Evolutionary conservation across 495 filamentous ascomycete species (phyloP).

Genomic region (Symbiotaphrina buchneri): DNA sequence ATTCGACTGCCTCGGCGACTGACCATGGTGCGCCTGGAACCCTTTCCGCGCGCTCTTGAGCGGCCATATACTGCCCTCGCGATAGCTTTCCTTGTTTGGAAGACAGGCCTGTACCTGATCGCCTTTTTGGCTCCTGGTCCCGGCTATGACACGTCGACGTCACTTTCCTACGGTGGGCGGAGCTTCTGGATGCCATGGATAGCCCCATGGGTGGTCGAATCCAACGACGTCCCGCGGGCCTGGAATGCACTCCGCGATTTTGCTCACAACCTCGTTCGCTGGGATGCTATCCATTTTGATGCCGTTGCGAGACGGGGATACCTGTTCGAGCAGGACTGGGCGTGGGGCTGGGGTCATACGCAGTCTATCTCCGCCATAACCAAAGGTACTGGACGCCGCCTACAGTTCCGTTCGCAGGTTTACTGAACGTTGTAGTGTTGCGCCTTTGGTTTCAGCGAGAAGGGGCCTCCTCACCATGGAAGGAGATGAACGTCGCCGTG

Average conservation of each 20-base stretch:
- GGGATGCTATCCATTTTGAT: conserved; percentile 84
- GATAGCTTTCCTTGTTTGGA: conserved; percentile 38
- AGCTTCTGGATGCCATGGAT: too few relatives aligned
- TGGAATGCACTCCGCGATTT: conserved; percentile 12
- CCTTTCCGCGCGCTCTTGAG: not conserved
- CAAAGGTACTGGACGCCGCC: conserved; percentile 20
- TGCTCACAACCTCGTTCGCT: conserved; percentile 42
- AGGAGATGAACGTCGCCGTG: conserved; percentile 14
- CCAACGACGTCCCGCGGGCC: too few relatives aligned
- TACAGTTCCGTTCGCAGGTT: conserved; percentile 2
- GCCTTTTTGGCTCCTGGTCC: conserved; percentile 39
- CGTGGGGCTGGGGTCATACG: conserved; percentile 55
- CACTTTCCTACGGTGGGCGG: conserved; percentile 21
- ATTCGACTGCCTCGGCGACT: too few relatives aligned
- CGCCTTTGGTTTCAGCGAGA: conserved; percentile 8
- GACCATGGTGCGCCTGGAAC: too few relatives aligned
- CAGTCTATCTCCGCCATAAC: conserved; percentile 21
- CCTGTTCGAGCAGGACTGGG: conserved; percentile 88
- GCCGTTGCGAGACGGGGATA: conserved; percentile 48
- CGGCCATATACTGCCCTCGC: conserved; percentile 16
- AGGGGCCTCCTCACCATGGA: conserved; percentile 3
- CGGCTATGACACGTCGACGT: conserved; percentile 79
- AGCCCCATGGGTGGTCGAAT: too few relatives aligned
- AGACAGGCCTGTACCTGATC: conserved; percentile 42
- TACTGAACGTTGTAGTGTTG: not conserved